Conservation (phyloP, 345 rosid species). For the Combretum micranthum region DNA sequence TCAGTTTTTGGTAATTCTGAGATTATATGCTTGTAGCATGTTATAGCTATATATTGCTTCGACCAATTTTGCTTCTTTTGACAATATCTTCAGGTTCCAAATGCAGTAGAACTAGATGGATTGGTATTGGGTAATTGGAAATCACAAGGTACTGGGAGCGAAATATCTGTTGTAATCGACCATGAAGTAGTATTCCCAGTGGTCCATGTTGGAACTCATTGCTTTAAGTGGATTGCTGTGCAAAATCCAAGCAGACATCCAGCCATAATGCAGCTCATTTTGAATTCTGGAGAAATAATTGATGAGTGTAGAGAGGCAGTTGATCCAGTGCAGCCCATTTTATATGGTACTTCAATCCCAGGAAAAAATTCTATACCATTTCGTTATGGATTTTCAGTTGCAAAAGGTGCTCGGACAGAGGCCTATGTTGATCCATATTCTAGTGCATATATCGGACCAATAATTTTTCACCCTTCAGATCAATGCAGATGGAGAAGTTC, state of each 20-base stretch:
- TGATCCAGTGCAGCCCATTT: slow-evolving; percentile 22
- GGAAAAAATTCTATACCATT: slow-evolving; percentile 13
- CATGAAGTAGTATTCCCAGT: slow-evolving; percentile 40
- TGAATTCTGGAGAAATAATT: slow-evolving; percentile 49
- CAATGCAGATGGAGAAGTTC: slow-evolving; percentile 70
- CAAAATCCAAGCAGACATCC: slow-evolving; percentile 61
- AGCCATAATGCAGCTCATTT: slow-evolving; percentile 66
- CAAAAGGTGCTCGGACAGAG: slow-evolving; percentile 40
- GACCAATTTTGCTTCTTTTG: not conserved
- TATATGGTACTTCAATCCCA: slow-evolving; percentile 17
- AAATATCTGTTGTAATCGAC: slow-evolving; percentile 50
- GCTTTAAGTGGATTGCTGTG: slow-evolving; percentile 52
- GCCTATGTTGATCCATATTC: slow-evolving; percentile 48
- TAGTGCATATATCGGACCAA: slow-evolving; percentile 51
- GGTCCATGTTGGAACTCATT: slow-evolving; percentile 42
- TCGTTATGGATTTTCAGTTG: slow-evolving; percentile 45
- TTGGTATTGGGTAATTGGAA: slow-evolving; percentile 50
- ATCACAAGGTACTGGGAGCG: slow-evolving; percentile 40
- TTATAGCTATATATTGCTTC: slow-evolving; percentile 1
- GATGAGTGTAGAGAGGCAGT: slow-evolving; percentile 41
- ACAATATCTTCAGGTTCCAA: slow-evolving; percentile 27
- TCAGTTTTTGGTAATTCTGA: too few species aligned
- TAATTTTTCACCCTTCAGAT: slow-evolving; percentile 53
- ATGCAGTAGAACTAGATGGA: slow-evolving; percentile 39
- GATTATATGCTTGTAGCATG: not conserved